Evolutionary conservation across 1,139 yeast genomes (phyloP), one percentile per base, ranked within the genome.

Genomic region (Suhomyces maxii): DNA sequence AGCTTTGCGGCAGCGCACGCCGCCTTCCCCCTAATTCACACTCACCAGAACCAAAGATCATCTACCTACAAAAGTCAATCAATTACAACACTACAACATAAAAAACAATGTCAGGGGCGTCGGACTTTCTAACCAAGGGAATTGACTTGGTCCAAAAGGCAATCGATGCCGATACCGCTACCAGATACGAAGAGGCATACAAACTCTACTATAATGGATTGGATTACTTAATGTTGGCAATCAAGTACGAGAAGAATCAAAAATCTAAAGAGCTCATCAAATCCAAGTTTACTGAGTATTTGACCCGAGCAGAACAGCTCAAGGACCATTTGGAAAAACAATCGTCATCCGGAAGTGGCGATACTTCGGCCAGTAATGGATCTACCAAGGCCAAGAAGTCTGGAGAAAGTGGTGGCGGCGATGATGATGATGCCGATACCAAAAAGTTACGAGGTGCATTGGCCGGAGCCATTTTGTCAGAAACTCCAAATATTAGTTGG

Each of bases 401-500:
- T 59, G 71, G 78, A 59, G 56, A 68, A n/a, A 46, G 42, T 26
- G 33, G 25, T 12, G 77, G 72, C 26, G 77, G 72, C 26, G 77
- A 68, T 44, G 89, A 83, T 48, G 93, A 85, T 51, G 95, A 86
- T 56, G 83, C 84, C 13, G 97, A 90, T 54, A 84, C 89, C 34
- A 93, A 91, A 67, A 90, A 91, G 65, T 73, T 95, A 48, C 73
- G 97, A 54, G 91, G 95, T 3, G 98, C 99, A 0, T 73, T 95
- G 48, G 88, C 96, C 0, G 95, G 96, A 1, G 96, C 98, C 1
- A 91, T 95, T 53, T 73, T 95, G 44, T 80, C 93, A 33, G 99
- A 93, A 59, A 91, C 82, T 52, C 99, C 99, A 28, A 86, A 95
- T 61, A 95, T 95, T 31, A 79, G 79, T 53, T 95, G 99, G 99